These are phyloP conservation scores for Blumeria graminis DNA, from an alignment of 2,329 filamentous ascomycete species.

Conservation along the genomic window DNA sequence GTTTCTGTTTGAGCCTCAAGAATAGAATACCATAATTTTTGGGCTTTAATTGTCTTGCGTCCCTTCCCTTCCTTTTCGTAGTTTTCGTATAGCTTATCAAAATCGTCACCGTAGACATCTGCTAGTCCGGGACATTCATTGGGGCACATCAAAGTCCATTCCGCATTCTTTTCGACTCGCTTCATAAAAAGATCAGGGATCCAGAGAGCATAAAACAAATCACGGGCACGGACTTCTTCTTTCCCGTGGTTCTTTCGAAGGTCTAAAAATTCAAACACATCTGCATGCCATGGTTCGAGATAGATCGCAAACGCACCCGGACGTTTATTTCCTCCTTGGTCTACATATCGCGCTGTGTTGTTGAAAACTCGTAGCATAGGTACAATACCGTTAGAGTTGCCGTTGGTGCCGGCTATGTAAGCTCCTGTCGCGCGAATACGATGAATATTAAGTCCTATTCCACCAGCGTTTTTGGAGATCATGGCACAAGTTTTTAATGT, in stretches of 20 bases:
- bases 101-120: constrained; percentile 93
- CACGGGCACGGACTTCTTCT: constrained; percentile 88
- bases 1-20: constrained; percentile 97
- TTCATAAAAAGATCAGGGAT: constrained; percentile 99
- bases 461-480: constrained; percentile 98
- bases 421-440: constrained; percentile 92
- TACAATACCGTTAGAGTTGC: constrained; percentile 88
- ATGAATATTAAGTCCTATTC: constrained; percentile 90
- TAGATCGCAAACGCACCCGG: constrained; percentile 98
- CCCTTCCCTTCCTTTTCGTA: constrained; percentile 79
- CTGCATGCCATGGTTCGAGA: constrained; percentile 94
- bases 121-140: constrained; percentile 88
- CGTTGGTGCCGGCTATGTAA: constrained; percentile 95
- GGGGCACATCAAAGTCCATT: constrained; percentile 97
- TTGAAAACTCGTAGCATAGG: constrained; percentile 98
- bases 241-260: constrained; percentile 98
- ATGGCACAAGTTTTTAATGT: constrained; percentile 97
- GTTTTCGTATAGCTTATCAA: constrained; percentile 77
- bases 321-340: constrained; percentile 97
- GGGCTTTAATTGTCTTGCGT: constrained; percentile 77
- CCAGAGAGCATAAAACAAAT: constrained; percentile 95
- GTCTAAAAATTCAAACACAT: constrained; percentile 93
- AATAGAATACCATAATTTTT: constrained; percentile 99
- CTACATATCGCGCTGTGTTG: constrained; percentile 95
- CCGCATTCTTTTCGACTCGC: constrained; percentile 85